Base-by-base conservation (phyloP, 495 filamentous ascomycete species). In the Penicillium angulare region DNA sequence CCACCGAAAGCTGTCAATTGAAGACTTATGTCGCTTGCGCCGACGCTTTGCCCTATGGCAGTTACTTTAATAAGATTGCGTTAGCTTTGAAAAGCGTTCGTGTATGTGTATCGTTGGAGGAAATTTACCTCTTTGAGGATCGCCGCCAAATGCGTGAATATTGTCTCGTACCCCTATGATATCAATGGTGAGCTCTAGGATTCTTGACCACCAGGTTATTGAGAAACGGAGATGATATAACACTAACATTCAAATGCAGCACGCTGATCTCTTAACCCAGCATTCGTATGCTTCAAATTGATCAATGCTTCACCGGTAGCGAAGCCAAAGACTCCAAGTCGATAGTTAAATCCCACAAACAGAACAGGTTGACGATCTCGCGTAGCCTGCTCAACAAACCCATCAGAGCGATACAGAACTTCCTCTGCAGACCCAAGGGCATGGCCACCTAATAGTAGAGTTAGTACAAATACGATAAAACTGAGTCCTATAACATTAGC, bases 291-390 rank as follows among this genome's bases (percentile, higher is more conserved):
- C 33, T 55, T 59, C 12, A n/a, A 31, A 32, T 52, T 43, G 7
- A 49, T 53, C 49, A 63, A 15, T 8, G 55, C 57, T 23, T 57
- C 44, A 23, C 56, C 59, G 12, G 60, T 53, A 20, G 63, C 63
- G 50, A 54, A 66, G n/a, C 63, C 63, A 23, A 63, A 63, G 7
- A 63, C 35, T 35, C 73, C 72, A 2, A 76, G 53, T 16, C 73
- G 67, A 56, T 76, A 77, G 32, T 74, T 75, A 47, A 78, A 68
- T 2, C 47, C 64, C 13, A 78, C 73, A n/a, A n/a, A n/a, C n/a
- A n/a, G n/a, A n/a, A 32, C 65, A 68, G 16, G 76, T 64, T 17
- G 74, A 49, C 0, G 68, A 67, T 23, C 65, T 60, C 4, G 61
- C 67, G 45, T 71, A 24, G 72, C 64, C 38, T 71, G 60, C 20